Evolutionary conservation across 192 early-diverging fungal genomes (phyloP).

Genomic region (Chytriomyces hyalinus): DNA sequence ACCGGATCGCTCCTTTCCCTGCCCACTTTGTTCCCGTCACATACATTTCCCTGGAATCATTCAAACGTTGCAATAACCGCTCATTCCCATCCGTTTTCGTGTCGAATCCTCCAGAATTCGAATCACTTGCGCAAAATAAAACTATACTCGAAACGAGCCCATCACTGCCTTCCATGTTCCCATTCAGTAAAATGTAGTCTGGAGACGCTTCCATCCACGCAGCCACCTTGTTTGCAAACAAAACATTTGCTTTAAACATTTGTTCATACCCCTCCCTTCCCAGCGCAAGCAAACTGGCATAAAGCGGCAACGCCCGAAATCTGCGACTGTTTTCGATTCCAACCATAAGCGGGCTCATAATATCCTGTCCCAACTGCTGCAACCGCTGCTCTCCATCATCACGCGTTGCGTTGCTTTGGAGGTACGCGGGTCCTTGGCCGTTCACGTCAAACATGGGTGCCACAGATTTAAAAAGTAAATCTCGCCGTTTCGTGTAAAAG

Average conservation of each 20-base stretch:
- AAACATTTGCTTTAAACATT: conserved; percentile 56
- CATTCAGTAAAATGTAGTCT: conserved; percentile 32
- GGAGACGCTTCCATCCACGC: conserved; percentile 50
- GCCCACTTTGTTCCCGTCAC: conserved; percentile 59
- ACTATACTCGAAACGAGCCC: conserved; percentile 30
- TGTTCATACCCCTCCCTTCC: conserved; percentile 56
- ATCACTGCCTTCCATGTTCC: background rate
- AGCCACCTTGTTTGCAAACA: conserved; percentile 50
- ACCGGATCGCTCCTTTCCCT: conserved; percentile 50
- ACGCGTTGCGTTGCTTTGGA: conserved; percentile 49
- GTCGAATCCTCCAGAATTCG: conserved; percentile 8
- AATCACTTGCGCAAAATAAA: conserved; percentile 34
- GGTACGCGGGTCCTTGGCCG: conserved; percentile 27
- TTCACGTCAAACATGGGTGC: conserved; percentile 4
- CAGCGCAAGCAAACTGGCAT: conserved; percentile 55
- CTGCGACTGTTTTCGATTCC: conserved; percentile 67
- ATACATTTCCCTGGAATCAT: conserved; percentile 51
- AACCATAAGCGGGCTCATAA: conserved; percentile 54
- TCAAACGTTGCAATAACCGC: conserved; percentile 45
- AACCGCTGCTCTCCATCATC: conserved; percentile 14
- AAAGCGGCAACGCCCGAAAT: conserved; percentile 64
- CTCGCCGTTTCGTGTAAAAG: conserved; percentile 37
- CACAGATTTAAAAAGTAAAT: background rate
- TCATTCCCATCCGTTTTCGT: conserved; percentile 21
- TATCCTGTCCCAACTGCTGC: conserved; percentile 12